Conservation (phyloP, 768 basidiomycete genomes). For the Calocera viscosa region DNA sequence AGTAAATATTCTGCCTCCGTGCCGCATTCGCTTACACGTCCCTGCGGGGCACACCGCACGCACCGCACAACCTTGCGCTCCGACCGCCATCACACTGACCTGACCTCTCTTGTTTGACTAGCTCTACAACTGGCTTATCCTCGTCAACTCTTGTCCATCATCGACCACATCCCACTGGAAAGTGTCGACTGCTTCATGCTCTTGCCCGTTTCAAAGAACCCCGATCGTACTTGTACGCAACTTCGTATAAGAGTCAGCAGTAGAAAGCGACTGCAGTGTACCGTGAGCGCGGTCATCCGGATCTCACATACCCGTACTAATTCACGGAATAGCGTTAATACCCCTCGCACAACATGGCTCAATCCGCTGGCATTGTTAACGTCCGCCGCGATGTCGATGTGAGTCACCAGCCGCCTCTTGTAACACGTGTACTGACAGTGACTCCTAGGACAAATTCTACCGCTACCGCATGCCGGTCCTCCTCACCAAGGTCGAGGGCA, state of each 20-base stretch:
- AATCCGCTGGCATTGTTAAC: constrained; percentile 59
- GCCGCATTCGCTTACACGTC: not conserved
- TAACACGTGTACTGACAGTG: not conserved
- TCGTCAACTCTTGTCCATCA: not conserved
- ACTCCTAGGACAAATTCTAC: constrained; percentile 68
- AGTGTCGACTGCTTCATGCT: constrained; percentile 8
- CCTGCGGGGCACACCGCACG: not conserved
- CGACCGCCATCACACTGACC: not conserved
- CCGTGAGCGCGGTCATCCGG: not conserved
- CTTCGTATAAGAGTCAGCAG: constrained; percentile 6
- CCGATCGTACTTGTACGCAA: constrained; percentile 5
- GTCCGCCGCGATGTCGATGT: constrained; percentile 86
- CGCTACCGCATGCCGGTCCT: constrained; percentile 96
- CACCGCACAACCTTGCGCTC: not conserved
- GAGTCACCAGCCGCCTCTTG: constrained; percentile 11
- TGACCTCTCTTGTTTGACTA: too few species aligned
- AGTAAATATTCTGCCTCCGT: not conserved
- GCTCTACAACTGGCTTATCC: not conserved
- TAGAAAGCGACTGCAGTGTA: not conserved
- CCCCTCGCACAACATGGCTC: constrained; percentile 60
- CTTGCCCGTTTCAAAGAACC: constrained; percentile 4
- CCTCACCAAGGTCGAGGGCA: constrained; percentile 93
- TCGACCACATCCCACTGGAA: not conserved
- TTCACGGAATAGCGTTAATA: not conserved
- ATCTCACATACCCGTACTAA: not conserved